Evolutionary conservation across 2,329 filamentous ascomycete species (phyloP), one percentile per base, ranked within the genome.

Genomic region (Aspergillus carbonarius): DNA sequence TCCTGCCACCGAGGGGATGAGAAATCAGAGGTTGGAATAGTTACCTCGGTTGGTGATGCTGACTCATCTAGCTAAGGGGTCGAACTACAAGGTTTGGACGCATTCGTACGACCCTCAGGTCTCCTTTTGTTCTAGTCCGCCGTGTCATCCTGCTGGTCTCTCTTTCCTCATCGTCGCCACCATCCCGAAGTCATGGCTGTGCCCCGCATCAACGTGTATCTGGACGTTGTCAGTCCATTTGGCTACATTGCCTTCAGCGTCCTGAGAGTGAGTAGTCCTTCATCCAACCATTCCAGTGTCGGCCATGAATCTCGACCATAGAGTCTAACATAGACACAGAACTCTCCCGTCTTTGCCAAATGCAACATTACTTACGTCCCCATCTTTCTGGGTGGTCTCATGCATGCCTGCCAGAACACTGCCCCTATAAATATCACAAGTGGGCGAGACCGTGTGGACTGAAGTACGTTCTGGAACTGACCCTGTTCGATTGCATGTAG

Each of bases 211-310:
- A 85, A 81, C 0, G 73, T 87, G 13, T 87, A 83, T 63, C 70
- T 87, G 47, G 85, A 87, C 72, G 76, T 85, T 10, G 78, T 88
- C 23, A 83, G 80, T 60, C 85, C 85, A 0, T 87, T 88, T 70
- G 82, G 78, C 1, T 87, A 87, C 64, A 76, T 86, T 57, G 85
- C 82, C 2, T 87, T 85, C 68, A 80, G 83, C 65, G 72, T 85
- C 34, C 69, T 83, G 27, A 75, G 78, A 68, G 84, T 85, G 74
- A 63, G 81, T 49, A 12, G n/a, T n/a, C n/a, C 30, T 12, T 13
- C 71, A 8, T 44, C 10, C 54, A 44, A n/a, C 42, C n/a, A 17
- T 17, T 35, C 10, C 5, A 8, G 17, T 59, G 7, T 27, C 55
- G 51, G 12, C 9, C 12, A 37, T 1, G 12, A 15, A 15, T 12